A percentile compares a stretch with the other conserved stretches of the same genome.
Conservation (phyloP, 1,139 yeast species). For the Wickerhamomyces sp. region DNA sequence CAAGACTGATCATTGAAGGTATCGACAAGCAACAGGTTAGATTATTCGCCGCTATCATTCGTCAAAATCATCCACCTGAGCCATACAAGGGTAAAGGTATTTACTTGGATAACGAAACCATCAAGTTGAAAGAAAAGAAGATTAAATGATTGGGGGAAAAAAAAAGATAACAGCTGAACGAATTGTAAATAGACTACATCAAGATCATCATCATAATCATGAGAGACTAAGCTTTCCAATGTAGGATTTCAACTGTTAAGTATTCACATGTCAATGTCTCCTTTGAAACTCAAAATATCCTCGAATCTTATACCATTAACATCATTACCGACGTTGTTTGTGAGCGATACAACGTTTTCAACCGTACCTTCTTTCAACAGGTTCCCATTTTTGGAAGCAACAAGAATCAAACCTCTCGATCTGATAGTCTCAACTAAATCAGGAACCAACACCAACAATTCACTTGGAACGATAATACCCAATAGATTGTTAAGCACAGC, state of each 20-base stretch:
- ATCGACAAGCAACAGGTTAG: conserved; percentile 82
- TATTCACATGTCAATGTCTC: conserved; percentile 56
- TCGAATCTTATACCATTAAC: conserved; percentile 72
- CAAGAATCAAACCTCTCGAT: conserved; percentile 75
- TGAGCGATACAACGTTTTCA: conserved; percentile 16
- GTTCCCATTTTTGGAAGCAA: conserved; percentile 43
- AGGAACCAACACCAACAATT: conserved; percentile 68
- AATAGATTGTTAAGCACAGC: conserved; percentile 78
- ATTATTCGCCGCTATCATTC: conserved; percentile 81
- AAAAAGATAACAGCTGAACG: neutral
- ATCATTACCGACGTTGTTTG: conserved; percentile 31
- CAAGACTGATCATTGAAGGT: conserved; percentile 83
- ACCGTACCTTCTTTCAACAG: conserved; percentile 1
- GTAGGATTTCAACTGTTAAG: neutral
- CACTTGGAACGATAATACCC: conserved; percentile 75
- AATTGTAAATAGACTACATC: conserved; percentile 7
- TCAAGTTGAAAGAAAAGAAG: conserved; percentile 86
- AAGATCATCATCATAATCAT: no score
- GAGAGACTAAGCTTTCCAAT: no score
- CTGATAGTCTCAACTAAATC: conserved; percentile 71
- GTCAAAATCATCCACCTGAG: conserved; percentile 91
- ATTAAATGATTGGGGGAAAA: conserved; percentile 51
- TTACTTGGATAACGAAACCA: conserved; percentile 85
- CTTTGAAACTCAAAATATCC: conserved; percentile 65
- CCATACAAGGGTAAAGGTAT: conserved; percentile 99